Percentiles rank a stretch among this genome's conserved stretches.
phyloP scores from a whole-genome alignment of 768 basidiomycete genomes.

The Mycena sanguinolenta region DNA sequence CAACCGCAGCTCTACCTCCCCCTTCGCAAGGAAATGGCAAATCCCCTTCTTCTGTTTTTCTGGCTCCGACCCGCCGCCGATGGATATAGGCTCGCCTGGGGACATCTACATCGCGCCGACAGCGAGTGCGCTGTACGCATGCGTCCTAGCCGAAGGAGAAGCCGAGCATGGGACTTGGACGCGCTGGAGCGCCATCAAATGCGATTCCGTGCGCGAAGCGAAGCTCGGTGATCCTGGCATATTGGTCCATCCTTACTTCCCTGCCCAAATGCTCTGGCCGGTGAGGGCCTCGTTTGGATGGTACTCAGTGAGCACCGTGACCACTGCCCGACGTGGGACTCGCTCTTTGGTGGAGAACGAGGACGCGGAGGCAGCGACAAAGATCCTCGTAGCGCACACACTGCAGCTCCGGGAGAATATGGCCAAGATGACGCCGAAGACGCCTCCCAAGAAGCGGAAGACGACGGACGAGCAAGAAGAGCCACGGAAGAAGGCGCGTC shows the following conservation, averaged over 20 bases:
- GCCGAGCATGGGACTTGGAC: slow-evolving; percentile 1
- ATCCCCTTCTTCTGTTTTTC: slow-evolving; percentile 15
- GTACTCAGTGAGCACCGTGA: slow-evolving; percentile 7
- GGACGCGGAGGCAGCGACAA: slow-evolving; percentile 1
- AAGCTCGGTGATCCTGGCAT: slow-evolving; percentile 9
- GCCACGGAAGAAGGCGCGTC: slow-evolving; percentile 14
- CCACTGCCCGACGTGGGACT: neutral
- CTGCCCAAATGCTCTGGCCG: slow-evolving; percentile 12
- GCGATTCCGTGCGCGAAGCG: neutral
- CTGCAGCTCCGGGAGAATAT: neutral
- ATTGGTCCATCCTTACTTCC: slow-evolving; percentile 19
- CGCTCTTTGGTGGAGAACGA: neutral
- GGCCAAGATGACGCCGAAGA: neutral
- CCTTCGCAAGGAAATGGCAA: slow-evolving; percentile 9
- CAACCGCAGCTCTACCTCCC: neutral
- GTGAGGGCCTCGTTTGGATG: neutral
- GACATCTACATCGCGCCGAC: slow-evolving; percentile 17
- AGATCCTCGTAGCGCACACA: neutral
- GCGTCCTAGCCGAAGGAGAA: neutral
- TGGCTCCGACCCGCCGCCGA: slow-evolving; percentile 24
- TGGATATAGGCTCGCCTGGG: slow-evolving; percentile 11
- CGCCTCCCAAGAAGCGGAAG: neutral
- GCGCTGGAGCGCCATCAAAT: slow-evolving; percentile 15
- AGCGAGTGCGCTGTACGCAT: slow-evolving; percentile 12
- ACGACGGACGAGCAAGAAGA: neutral